Evolutionary conservation across 1,139 yeast genomes (phyloP).

Genomic region (Saccharomyces uvarum): DNA sequence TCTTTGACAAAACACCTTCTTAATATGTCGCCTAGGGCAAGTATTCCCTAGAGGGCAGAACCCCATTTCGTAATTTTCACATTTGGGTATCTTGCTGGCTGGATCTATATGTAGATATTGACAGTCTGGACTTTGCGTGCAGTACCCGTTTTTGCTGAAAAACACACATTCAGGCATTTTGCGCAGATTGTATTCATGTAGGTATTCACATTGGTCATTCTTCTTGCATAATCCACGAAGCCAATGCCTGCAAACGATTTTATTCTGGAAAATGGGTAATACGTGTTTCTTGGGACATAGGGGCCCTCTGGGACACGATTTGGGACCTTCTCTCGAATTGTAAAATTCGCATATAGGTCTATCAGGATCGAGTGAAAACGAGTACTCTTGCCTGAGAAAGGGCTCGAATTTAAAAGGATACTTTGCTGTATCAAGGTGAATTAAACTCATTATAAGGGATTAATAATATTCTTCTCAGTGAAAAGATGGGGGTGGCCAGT

Average conservation of each 20-base stretch:
- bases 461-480: background rate
- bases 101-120: constrained; percentile 89
- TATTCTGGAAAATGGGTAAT: constrained; percentile 70
- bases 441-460: constrained; percentile 26
- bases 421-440: constrained; percentile 35
- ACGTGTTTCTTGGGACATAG: constrained; percentile 87
- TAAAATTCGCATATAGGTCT: constrained; percentile 81
- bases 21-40: constrained; percentile 75
- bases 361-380: constrained; percentile 81
- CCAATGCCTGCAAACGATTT: constrained; percentile 97
- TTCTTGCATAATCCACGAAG: constrained; percentile 92
- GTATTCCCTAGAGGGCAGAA: constrained; percentile 90
- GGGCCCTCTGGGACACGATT: constrained; percentile 77
- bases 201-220: constrained; percentile 91
- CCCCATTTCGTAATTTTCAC: constrained; percentile 77
- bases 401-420: constrained; percentile 73
- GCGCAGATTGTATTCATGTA: constrained; percentile 88
- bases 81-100: constrained; percentile 75
- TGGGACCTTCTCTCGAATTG: constrained; percentile 43
- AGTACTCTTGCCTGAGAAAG: constrained; percentile 69
- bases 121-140: constrained; percentile 93
- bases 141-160: constrained; percentile 79
- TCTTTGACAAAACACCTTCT: constrained; percentile 72
- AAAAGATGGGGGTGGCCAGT: background rate
- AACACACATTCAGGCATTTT: constrained; percentile 97